Evolutionary conservation across 306 rosid genomes (phyloP).

Genomic region (cucumber (Cucumis sativus)): Cucumber_9930_V3 NC_026661.2:3728001-3728500

Average conservation of each 20-base stretch:
- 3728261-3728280: not conserved
- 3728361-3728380: not conserved
- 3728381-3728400: too few species aligned
- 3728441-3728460: not conserved
- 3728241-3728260: not conserved
- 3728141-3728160: not conserved
- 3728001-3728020: slow-evolving; percentile 42
- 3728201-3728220: not conserved
- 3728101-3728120: not conserved
- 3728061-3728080: not conserved
- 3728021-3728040: not conserved
- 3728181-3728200: not conserved
- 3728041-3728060: not conserved
- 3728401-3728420: too few species aligned
- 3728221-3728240: not conserved
- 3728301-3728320: not conserved
- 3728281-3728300: not conserved
- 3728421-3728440: too few species aligned
- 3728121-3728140: not conserved
- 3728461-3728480: slow-evolving; percentile 9
- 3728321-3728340: not conserved
- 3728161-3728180: not conserved
- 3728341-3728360: not conserved
- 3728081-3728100: not conserved
- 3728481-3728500: slow-evolving; percentile 9